Conservation (phyloP, 2,329 filamentous ascomycete genomes). For the Aspergillus pseudotamarii region DNA sequence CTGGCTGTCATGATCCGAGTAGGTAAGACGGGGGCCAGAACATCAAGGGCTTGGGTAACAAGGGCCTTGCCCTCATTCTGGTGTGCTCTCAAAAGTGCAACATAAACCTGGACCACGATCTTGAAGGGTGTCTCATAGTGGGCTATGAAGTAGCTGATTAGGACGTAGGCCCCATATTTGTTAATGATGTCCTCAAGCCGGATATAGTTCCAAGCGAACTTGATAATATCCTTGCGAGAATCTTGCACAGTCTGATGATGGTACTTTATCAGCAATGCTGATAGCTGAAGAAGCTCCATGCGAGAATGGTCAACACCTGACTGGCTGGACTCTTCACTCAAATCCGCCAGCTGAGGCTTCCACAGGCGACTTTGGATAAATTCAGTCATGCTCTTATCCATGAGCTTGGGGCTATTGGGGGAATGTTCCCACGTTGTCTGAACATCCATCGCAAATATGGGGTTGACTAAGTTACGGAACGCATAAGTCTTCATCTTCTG, state of each 20-base stretch:
- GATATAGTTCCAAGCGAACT: constrained; percentile 99
- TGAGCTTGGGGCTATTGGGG: constrained; percentile 67
- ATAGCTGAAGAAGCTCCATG: constrained; percentile 94
- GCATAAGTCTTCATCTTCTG: constrained; percentile 94
- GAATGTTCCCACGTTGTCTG: constrained; percentile 73
- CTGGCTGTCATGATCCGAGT: constrained; percentile 66
- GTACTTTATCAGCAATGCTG: constrained; percentile 93
- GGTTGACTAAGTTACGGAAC: constrained; percentile 90
- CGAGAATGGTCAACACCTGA: constrained; percentile 91
- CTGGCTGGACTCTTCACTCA: constrained; percentile 79
- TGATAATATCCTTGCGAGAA: constrained; percentile 95
- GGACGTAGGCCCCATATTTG: constrained; percentile 95
- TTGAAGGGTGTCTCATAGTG: constrained; percentile 95
- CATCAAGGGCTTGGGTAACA: constrained; percentile 90
- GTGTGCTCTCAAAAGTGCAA: constrained; percentile 85
- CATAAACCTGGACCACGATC: constrained; percentile 94
- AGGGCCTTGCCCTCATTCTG: constrained; percentile 91
- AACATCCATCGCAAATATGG: constrained; percentile 94
- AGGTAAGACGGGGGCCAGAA: constrained; percentile 91
- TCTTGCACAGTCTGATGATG: constrained; percentile 86
- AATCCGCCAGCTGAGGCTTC: constrained; percentile 83
- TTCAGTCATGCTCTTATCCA: constrained; percentile 86
- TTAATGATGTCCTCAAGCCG: constrained; percentile 98
- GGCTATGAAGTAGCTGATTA: constrained; percentile 96
- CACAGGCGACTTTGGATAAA: constrained; percentile 90